These are phyloP conservation scores for Backusella morwellensis DNA, from an alignment of 192 early-diverging fungal genomes.

Conservation along the genomic window DNA sequence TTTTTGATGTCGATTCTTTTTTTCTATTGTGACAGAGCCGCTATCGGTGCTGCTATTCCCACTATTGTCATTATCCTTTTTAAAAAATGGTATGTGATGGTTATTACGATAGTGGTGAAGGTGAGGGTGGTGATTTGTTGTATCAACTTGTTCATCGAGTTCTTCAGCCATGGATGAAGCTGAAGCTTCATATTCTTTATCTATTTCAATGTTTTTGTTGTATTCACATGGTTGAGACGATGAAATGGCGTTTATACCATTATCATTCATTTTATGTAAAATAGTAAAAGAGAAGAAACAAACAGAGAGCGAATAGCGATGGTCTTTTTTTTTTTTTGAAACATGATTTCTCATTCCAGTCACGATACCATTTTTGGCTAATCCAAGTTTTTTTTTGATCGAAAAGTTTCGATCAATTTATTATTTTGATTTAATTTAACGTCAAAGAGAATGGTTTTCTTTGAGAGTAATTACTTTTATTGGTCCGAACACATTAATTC, in stretches of 20 bases:
- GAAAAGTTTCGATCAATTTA: background rate
- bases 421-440: background rate
- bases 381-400: background rate
- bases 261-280: background rate
- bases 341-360: background rate
- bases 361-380: background rate
- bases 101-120: background rate
- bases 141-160: background rate
- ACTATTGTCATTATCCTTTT: background rate
- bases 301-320: background rate
- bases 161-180: constrained; percentile 2
- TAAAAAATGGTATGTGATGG: background rate
- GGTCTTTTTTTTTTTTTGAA: background rate
- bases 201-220: background rate
- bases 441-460: background rate
- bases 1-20: background rate
- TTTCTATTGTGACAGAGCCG: background rate
- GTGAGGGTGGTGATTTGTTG: background rate
- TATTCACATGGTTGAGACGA: background rate
- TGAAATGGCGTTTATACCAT: background rate
- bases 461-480: background rate
- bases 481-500: background rate
- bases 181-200: constrained; percentile 1
- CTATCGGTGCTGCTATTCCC: background rate
- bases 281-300: background rate